A percentile compares a stretch with the other conserved stretches of the same genome.
These are phyloP conservation scores for Balakata baccata DNA, from an alignment of 345 rosid species.

Conservation along the genomic window DNA sequence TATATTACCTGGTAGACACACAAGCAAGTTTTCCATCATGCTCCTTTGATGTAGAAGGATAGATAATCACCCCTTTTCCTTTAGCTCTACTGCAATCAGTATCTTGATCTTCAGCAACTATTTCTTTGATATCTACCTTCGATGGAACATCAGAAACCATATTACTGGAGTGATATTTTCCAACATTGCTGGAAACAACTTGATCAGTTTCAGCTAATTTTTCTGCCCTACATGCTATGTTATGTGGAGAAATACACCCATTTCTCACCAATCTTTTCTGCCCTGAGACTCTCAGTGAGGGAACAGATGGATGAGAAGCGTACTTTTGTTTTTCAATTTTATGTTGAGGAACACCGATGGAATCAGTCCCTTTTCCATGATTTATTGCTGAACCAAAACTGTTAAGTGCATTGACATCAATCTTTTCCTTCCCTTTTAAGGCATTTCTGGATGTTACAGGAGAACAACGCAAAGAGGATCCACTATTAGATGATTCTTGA, in stretches of 20 bases:
- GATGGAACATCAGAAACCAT: conserved; percentile 31
- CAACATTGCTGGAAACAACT: conserved; percentile 22
- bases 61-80: conserved; percentile 43
- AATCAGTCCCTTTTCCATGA: conserved; percentile 37
- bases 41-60: conserved; percentile 28
- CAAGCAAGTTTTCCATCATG: conserved; percentile 17
- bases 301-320: conserved; percentile 24
- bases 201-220: conserved; percentile 32
- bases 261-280: conserved; percentile 73
- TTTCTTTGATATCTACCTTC: conserved; percentile 34
- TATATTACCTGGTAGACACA: conserved; percentile 47
- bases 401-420: conserved; percentile 29
- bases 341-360: conserved; percentile 33
- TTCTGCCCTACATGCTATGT: conserved; percentile 50
- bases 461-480: conserved; percentile 17
- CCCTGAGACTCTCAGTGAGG: conserved; percentile 42
- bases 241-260: conserved; percentile 82
- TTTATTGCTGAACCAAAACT: conserved; percentile 35
- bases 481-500: conserved; percentile 21
- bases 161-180: conserved; percentile 24
- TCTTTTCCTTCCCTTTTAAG: conserved; percentile 70
- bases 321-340: conserved; percentile 23
- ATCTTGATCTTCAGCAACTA: conserved; percentile 46
- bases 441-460: conserved; percentile 27
- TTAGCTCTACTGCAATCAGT: conserved; percentile 35